Conservation (phyloP, 306 rosid genomes). For the Cicer arietinum region DNA sequence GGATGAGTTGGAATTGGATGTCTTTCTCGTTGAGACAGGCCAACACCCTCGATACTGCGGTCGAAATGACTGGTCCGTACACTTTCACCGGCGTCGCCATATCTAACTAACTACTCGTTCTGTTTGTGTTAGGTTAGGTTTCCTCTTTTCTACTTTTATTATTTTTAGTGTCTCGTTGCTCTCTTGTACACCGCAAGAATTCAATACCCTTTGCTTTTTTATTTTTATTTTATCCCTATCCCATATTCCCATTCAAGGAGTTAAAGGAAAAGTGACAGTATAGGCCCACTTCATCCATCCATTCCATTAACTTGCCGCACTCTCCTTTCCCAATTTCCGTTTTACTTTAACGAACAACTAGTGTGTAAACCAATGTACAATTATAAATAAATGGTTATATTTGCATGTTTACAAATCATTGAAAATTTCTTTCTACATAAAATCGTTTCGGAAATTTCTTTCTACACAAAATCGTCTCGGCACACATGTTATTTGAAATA, state of each 20-base stretch:
- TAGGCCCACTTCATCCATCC: neutral
- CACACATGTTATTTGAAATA: too few species aligned
- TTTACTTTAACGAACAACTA: too few species aligned
- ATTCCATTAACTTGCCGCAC: too few species aligned
- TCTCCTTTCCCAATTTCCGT: too few species aligned
- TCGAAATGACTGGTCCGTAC: conserved; percentile 82
- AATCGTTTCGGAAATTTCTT: too few species aligned
- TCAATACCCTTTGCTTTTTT: neutral
- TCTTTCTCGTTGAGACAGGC: conserved; percentile 83
- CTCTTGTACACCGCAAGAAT: too few species aligned
- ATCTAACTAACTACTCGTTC: neutral
- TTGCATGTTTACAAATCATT: too few species aligned
- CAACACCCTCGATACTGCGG: conserved; percentile 81
- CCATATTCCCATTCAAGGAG: neutral
- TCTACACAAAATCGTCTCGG: too few species aligned
- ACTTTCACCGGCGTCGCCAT: conserved; percentile 77
- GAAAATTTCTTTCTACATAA: too few species aligned
- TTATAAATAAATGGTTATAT: too few species aligned
- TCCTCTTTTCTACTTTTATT: neutral
- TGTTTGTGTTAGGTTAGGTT: neutral
- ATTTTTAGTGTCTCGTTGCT: too few species aligned
- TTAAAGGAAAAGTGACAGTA: neutral
- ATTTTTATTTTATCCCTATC: neutral
- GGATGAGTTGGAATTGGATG: conserved; percentile 59
- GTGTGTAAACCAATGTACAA: too few species aligned